Evolutionary conservation across 306 rosid genomes (phyloP), one percentile per base, ranked within the genome.

Genomic region (Inga oerstediana): DNA sequence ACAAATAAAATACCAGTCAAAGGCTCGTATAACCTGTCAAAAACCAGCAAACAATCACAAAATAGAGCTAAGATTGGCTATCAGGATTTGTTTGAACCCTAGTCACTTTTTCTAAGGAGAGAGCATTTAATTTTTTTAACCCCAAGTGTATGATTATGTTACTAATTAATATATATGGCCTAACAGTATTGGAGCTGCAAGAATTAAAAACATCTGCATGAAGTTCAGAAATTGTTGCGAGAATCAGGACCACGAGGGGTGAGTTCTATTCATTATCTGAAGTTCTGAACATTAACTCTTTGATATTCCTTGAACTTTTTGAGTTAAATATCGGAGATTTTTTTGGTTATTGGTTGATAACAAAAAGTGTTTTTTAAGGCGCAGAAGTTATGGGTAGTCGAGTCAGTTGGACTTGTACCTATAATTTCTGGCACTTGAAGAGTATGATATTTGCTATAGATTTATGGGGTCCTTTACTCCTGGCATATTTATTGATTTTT

Each of bases 141-240:
- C 12, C 30, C 17, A 11, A 70, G 34, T 70, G 13, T 27, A 67
- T 68, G 10, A 80, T 75, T 73, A 44, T 35, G 79, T 37, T 35
- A 10, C 68, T 62, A 27, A 62, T 72, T 72, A 19, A 44, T 76
- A 71, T 44, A 44, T 22, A 71, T 84, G 76, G 79, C 52, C 59
- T 32, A 65, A 78, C 92, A 93, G 97, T 89, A 82, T 95, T 70
- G 95, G 98, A 0, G 98, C 98, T 62, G 85, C 80, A 24, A 91
- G 92, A 75, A 80, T 95, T 8, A 91, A 92, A 78, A 89, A 80
- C 78, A 74, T 81, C 19, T 95, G 98, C 35, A 76, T 84, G 48
- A 27, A 51, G 65, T 95, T 92, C 92, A 88, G 89, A 84, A 61
- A 75, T 74, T 87, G 9, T 34, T 91, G 98, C 44, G 98, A 91